These are phyloP conservation scores for Volvox reticuliferus DNA, from an alignment of 139 green algal species.

Conservation along the genomic window DNA sequence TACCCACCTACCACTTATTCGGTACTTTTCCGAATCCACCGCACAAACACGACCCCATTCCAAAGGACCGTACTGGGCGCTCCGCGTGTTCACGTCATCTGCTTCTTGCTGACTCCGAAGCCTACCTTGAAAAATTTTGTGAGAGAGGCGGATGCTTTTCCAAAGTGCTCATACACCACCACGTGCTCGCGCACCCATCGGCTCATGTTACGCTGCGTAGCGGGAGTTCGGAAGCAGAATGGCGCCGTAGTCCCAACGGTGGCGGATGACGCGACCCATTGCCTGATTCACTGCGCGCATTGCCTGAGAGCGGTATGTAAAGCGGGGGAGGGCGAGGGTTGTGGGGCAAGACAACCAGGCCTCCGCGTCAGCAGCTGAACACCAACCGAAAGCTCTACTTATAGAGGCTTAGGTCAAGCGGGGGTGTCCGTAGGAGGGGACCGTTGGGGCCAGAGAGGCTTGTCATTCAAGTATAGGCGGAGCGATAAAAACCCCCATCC, in stretches of 20 bases:
- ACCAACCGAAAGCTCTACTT: too few relatives aligned
- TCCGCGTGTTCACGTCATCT: too few relatives aligned
- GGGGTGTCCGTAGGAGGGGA: background rate
- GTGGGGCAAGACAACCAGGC: background rate
- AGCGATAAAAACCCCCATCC: too few relatives aligned
- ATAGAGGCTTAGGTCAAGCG: background rate
- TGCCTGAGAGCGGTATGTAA: conserved; percentile 42
- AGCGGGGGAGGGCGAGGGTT: background rate
- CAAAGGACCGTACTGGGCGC: too few relatives aligned
- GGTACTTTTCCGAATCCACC: too few relatives aligned
- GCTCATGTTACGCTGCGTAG: conserved; percentile 73
- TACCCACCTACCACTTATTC: too few relatives aligned
- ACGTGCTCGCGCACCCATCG: conserved; percentile 82
- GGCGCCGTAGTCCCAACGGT: conserved; percentile 93
- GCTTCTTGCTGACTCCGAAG: too few relatives aligned
- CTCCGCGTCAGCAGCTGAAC: too few relatives aligned
- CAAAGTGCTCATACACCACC: conserved; percentile 73
- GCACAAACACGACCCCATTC: too few relatives aligned
- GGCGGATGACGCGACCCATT: conserved; percentile 96
- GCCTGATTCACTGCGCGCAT: conserved; percentile 96
- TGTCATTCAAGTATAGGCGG: too few relatives aligned
- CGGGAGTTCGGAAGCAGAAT: conserved; percentile 77
- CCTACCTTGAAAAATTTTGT: conserved; percentile 87
- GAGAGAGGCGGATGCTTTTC: conserved; percentile 73
- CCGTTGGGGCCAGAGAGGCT: background rate